Conservation (phyloP, 2,329 filamentous ascomycete species). For the Colletotrichum theobromicola region DNA sequence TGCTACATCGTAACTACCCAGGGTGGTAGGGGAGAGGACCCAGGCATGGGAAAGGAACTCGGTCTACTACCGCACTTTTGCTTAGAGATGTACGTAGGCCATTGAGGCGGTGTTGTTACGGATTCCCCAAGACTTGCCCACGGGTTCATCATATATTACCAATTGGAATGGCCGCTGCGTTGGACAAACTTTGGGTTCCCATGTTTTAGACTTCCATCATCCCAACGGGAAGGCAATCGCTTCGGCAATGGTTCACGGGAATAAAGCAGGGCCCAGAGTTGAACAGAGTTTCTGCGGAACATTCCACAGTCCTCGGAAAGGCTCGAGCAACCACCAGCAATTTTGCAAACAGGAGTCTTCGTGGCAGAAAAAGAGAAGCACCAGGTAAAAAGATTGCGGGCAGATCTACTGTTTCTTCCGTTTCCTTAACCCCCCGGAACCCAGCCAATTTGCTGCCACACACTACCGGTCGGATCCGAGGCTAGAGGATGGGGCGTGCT, state of each 20-base stretch:
- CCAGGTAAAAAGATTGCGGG: neutral
- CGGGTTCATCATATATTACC: neutral
- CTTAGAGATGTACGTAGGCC: neutral
- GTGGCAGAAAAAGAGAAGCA: neutral
- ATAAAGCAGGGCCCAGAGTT: neutral
- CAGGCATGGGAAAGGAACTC: neutral
- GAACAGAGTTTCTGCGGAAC: neutral
- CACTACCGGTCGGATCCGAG: conserved; percentile 3
- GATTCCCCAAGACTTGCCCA: neutral
- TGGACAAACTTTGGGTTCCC: neutral
- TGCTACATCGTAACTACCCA: neutral
- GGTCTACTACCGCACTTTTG: neutral
- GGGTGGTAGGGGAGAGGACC: neutral
- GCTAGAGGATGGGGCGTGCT: neutral
- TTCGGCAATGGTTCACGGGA: neutral
- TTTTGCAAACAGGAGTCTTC: neutral
- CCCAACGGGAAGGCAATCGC: neutral
- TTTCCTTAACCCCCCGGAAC: neutral
- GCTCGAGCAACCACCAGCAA: neutral
- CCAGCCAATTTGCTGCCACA: neutral
- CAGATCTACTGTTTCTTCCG: neutral
- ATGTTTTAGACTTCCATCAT: conserved; percentile 17
- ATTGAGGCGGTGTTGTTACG: conserved; percentile 12
- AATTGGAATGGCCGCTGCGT: neutral
- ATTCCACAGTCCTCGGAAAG: neutral